These are phyloP conservation scores for Pelargonium cotyledonis DNA, from an alignment of 441 rosid species.

Conservation along the genomic window DNA sequence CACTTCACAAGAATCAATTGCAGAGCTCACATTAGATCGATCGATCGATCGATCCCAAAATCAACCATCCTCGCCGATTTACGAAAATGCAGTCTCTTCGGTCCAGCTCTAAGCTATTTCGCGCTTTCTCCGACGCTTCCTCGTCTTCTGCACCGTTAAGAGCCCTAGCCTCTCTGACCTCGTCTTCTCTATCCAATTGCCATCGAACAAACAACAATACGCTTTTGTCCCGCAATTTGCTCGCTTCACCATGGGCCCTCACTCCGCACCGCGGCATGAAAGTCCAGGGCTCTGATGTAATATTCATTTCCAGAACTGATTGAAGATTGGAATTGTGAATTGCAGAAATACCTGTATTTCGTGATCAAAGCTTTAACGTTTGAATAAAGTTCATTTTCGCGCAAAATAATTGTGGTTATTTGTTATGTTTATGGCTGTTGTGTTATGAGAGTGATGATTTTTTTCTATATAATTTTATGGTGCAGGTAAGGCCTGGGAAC, in stretches of 20 bases:
- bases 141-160: too few species aligned
- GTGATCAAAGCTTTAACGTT: not conserved
- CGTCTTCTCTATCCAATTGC: too few species aligned
- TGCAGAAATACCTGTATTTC: not conserved
- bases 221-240: not conserved
- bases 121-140: too few species aligned
- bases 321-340: not conserved
- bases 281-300: constrained; percentile 5
- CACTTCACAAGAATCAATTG: too few species aligned
- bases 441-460: not conserved
- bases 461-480: not conserved
- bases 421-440: not conserved
- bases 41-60: too few species aligned
- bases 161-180: too few species aligned
- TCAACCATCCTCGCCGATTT: too few species aligned
- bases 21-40: too few species aligned
- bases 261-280: not conserved
- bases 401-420: not conserved
- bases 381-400: not conserved
- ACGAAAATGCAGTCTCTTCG: too few species aligned
- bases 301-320: not conserved
- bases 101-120: too few species aligned
- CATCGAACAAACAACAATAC: too few species aligned
- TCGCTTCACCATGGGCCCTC: not conserved
- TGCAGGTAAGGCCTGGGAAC: constrained; percentile 79